Evolutionary conservation across 805 yeast species (phyloP), one percentile per base, ranked within the genome.

Genomic region (Candida taoyuanica): DNA sequence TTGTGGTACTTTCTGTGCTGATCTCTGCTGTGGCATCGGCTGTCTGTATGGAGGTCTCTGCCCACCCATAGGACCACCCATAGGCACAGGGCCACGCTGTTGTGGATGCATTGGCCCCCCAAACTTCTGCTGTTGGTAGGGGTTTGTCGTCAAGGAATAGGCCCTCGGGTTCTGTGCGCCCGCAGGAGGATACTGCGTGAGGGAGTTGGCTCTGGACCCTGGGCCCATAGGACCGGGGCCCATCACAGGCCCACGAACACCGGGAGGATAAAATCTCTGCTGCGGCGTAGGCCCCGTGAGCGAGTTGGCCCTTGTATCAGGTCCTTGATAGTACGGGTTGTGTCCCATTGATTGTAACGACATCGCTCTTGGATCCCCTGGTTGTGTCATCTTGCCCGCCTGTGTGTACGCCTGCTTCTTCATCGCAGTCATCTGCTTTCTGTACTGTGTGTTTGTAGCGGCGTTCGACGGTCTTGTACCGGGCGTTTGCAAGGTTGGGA

Each of bases 401-500:
- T 64, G 63, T 14, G 65, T 65, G 48, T 69, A 55, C 16, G 74
- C 73, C 55, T 70, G 52, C 53, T 84, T 84, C 64, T 78, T 81
- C 54, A 77, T 80, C 5, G 75, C 77, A 33, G 80, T 78, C 71
- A 78, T 69, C 48, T 73, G 80, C 48, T 82, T 83, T 48, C 94
- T 66, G 55, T 84, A 84, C 45, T 80, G 80, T 6, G 76, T 65
- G 48, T 74, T 80, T 36, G 70, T 70, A 48, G 66, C 53, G 33
- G 61, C 64, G 17, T 45, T 37, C 23, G 44, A 34, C 3, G 55
- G 57, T 33, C 41, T 36, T 4, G 40, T 16, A 19, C 59, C 48
- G 4, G 51, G 54, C 0, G 71, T 60, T 5, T 74, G 65, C 4
- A 84, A 38, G 0, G 87, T 82, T 6, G 94, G 94, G 28, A 85